Evolutionary conservation across 129 eudicot genomes (phyloP), one percentile per base, ranked within the genome.

Genomic region (Pulicaria dysenterica): DNA sequence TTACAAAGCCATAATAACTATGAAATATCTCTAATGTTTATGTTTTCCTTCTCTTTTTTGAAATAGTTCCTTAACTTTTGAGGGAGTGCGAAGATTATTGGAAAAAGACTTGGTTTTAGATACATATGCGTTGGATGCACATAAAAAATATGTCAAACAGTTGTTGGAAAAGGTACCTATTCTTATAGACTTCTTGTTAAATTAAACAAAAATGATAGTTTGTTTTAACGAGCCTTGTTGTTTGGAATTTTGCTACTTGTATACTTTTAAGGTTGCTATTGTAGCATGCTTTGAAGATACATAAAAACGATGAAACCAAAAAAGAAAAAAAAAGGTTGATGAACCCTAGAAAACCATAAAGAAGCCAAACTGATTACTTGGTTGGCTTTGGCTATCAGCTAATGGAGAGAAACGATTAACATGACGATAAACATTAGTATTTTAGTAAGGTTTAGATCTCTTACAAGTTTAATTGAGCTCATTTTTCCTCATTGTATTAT

Each of bases 101-200:
- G 99, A 94, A 84, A 77, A 90, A 78, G 97, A 94, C 79, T 53
- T 94, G 80, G 96, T 77, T 57, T 85, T 90, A 63, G 88, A 88
- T 47, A 76, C 76, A 19, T 72, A 82, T 79, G 89, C 91, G 8
- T 79, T 94, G 80, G 99, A 94, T 78, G 81, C 72, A 69, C 96
- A 90, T 64, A 90, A 94, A 82, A 82, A 77, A 77, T 82, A 67
- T 73, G 83, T 94, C 60, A 87, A 87, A 70, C 82, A 76, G 37
- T 80, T 64, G 69, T 74, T 94, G 77, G 84, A 86, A 66, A 73
- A 88, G 95, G 99, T 94, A 79, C 65, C 48, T 64, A 12, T 64
- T 64, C 38, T 63, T 55, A 49, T 49, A 15, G 8, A 59, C 44
- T 73, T 31, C 13, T 46, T 11, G 34, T 41, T 13, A 37, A 40